Conservation (phyloP, 129 eudicot genomes). For the Silybum marianum region DNA sequence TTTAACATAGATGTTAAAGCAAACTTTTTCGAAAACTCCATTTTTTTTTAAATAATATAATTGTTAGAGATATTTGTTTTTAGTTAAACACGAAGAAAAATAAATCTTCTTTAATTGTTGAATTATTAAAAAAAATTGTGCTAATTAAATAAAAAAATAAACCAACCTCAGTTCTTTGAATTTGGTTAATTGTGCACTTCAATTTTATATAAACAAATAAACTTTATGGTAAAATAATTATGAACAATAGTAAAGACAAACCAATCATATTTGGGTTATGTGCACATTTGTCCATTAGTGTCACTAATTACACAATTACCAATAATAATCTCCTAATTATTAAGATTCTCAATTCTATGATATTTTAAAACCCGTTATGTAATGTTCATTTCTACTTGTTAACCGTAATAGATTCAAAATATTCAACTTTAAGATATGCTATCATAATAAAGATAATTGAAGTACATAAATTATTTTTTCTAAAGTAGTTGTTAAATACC, state of each 20-base stretch:
- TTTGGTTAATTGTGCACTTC: not conserved
- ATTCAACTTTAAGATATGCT: no score
- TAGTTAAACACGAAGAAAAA: no score
- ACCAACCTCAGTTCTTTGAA: not conserved
- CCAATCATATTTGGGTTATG: conserved; percentile 61
- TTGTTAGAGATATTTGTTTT: no score
- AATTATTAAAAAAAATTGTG: no score
- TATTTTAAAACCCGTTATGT: no score
- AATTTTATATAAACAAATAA: not conserved
- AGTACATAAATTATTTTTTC: no score
- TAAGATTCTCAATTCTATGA: not conserved
- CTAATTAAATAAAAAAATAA: no score
- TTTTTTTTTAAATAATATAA: no score
- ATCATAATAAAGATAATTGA: not conserved
- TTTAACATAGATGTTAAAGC: no score
- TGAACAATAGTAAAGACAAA: conserved; percentile 42
- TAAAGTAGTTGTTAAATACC: no score
- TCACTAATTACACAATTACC: conserved; percentile 24
- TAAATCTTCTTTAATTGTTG: no score
- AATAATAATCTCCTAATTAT: not conserved
- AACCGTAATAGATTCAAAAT: not conserved
- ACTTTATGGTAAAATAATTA: conserved; percentile 18
- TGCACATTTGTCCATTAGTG: conserved; percentile 44
- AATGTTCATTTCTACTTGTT: not conserved
- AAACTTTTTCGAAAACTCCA: no score